phyloP scores from a whole-genome alignment of 2,329 filamentous ascomycete species.

The Botrytis aclada region DNA sequence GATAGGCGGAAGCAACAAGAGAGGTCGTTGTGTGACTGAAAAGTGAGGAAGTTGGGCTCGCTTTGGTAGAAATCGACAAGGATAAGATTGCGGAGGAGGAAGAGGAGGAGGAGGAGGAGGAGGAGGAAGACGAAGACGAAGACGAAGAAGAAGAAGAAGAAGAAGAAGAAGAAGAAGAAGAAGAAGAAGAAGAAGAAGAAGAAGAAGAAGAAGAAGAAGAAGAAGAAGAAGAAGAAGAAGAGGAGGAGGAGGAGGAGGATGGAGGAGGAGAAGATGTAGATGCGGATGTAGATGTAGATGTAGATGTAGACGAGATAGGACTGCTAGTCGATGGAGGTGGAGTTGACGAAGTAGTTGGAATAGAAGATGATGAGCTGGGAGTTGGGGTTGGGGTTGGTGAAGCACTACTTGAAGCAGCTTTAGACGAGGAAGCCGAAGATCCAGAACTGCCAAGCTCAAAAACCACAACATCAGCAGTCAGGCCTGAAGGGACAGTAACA shows the following conservation, averaged over 20 bases:
- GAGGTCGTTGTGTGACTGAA: slow-evolving; percentile 22
- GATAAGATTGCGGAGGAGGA: slow-evolving; percentile 21
- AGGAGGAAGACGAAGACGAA: neutral
- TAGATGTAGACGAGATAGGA: slow-evolving; percentile 14
- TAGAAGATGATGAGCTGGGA: slow-evolving; percentile 25
- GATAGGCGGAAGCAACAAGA: slow-evolving; percentile 20
- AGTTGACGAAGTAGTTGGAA: slow-evolving; percentile 24
- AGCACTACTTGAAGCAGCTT: slow-evolving; percentile 15
- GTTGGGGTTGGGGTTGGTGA: slow-evolving; percentile 32
- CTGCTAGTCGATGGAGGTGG: slow-evolving; percentile 24
- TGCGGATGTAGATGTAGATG: slow-evolving; percentile 25
- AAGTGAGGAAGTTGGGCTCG: slow-evolving; percentile 17
- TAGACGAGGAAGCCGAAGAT: slow-evolving; percentile 23
- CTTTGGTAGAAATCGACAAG: slow-evolving; percentile 7
- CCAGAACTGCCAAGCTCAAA: slow-evolving; percentile 41
- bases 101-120: neutral
- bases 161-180: slow-evolving; percentile 21
- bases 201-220: slow-evolving; percentile 12
- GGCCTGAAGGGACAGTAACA: slow-evolving; percentile 67
- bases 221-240: slow-evolving; percentile 25
- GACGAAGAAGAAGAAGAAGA: slow-evolving; percentile 24
- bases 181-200: neutral
- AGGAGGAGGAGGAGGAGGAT: slow-evolving; percentile 20
- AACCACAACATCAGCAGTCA: slow-evolving; percentile 65
- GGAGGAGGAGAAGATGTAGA: slow-evolving; percentile 24